These are phyloP conservation scores for Silene conica DNA, from an alignment of 148 eudicot species.

Conservation along the genomic window DNA sequence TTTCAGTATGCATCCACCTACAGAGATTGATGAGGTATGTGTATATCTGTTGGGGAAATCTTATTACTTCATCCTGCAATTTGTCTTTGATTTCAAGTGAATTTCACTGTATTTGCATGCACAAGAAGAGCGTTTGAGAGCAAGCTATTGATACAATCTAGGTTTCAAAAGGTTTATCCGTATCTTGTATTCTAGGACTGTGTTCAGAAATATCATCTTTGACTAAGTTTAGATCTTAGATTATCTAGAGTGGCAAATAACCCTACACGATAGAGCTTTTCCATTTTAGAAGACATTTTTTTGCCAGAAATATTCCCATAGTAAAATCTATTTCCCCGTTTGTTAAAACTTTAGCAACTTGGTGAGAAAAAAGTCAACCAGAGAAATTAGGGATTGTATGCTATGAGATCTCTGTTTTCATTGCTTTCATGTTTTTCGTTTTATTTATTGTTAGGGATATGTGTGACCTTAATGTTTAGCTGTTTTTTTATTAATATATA, in stretches of 20 bases:
- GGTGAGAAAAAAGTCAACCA: too few relatives aligned
- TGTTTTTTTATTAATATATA: not conserved
- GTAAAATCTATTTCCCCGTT: too few relatives aligned
- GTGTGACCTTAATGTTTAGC: not conserved
- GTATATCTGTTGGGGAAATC: not conserved
- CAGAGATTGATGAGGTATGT: constrained; percentile 78
- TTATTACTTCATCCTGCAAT: constrained; percentile 6
- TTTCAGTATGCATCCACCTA: constrained; percentile 74
- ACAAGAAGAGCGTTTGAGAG: not conserved
- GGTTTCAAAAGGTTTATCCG: not conserved
- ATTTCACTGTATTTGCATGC: not conserved
- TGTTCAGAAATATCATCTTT: too few relatives aligned
- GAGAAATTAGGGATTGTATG: too few relatives aligned
- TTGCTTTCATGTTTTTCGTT: not conserved
- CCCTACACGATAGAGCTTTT: too few relatives aligned
- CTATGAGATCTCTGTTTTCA: not conserved
- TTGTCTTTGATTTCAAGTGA: not conserved
- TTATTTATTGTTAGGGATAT: not conserved
- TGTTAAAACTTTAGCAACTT: too few relatives aligned
- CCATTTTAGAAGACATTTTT: too few relatives aligned
- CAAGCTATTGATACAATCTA: not conserved
- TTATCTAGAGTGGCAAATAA: too few relatives aligned
- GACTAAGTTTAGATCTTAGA: too few relatives aligned
- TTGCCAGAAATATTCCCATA: too few relatives aligned
- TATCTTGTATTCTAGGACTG: not conserved